These are phyloP conservation scores for Orobanche coerulescens DNA, from an alignment of 257 asterid species.

Conservation along the genomic window DNA sequence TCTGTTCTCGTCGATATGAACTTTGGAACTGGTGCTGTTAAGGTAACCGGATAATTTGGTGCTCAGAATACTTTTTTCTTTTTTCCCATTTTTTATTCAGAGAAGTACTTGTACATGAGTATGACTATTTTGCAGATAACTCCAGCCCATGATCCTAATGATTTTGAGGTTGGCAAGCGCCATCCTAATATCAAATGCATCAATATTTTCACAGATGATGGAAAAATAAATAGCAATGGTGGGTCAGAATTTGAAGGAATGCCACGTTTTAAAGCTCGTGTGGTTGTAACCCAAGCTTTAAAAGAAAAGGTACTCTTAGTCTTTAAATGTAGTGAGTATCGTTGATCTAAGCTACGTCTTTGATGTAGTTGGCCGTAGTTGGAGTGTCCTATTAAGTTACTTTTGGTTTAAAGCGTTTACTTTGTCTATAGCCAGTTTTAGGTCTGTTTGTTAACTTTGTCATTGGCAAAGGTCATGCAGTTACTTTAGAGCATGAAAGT, in stretches of 20 bases:
- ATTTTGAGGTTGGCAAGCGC: conserved; percentile 77
- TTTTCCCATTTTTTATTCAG: background rate
- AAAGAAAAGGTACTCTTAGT: conserved; percentile 27
- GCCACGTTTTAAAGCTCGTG: conserved; percentile 77
- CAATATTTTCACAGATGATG: conserved; percentile 74
- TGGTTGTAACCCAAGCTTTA: conserved; percentile 51
- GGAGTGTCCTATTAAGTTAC: too few relatives aligned
- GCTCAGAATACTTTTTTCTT: background rate
- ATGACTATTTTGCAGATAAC: conserved; percentile 48
- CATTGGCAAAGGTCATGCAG: too few relatives aligned
- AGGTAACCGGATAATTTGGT: conserved; percentile 46
- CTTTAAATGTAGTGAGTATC: background rate
- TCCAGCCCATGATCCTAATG: conserved; percentile 87
- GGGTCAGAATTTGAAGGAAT: conserved; percentile 53
- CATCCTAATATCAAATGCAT: conserved; percentile 46
- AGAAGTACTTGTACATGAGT: conserved; percentile 8
- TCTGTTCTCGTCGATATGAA: conserved; percentile 61
- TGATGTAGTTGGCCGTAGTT: too few relatives aligned
- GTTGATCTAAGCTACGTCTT: too few relatives aligned
- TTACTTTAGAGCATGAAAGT: too few relatives aligned
- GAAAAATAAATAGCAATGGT: conserved; percentile 68
- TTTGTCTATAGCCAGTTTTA: too few relatives aligned
- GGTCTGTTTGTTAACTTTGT: too few relatives aligned
- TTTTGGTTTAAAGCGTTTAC: too few relatives aligned
- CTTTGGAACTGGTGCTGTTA: conserved; percentile 84